Percentiles rank a stretch among this genome's conserved stretches.
These are phyloP conservation scores for Iris pallida DNA, from an alignment of 116 monocot genomes.

Conservation along the genomic window DNA sequence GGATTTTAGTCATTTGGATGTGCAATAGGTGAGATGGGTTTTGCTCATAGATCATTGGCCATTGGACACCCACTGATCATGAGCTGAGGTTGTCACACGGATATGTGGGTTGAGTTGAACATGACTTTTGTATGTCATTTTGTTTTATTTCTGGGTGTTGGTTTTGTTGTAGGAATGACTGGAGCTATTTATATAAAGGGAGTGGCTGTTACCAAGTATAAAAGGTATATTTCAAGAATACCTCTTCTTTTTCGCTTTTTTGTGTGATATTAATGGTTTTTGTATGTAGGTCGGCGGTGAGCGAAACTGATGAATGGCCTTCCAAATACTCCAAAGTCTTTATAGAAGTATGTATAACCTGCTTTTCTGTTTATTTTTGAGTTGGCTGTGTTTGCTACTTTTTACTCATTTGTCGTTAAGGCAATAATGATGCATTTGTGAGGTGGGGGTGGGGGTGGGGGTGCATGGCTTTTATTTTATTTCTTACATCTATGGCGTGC, in stretches of 20 bases:
- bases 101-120: no score
- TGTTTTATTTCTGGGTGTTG: neutral
- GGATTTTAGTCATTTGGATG: no score
- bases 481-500: no score
- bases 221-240: conserved; percentile 30
- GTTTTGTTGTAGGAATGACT: conserved; percentile 51
- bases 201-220: conserved; percentile 79
- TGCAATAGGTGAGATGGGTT: no score
- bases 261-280: neutral
- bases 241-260: conserved; percentile 3
- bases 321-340: conserved; percentile 95
- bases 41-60: no score
- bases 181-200: conserved; percentile 95
- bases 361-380: neutral
- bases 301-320: conserved; percentile 77
- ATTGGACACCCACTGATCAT: no score
- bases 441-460: no score
- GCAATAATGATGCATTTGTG: neutral
- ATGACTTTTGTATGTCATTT: neutral
- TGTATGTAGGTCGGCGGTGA: conserved; percentile 58
- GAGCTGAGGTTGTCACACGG: no score
- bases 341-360: conserved; percentile 37
- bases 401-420: neutral
- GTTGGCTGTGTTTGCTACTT: neutral
- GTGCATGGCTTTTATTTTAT: no score